Base-by-base conservation (phyloP, 108 stramenopile species). In the Nitzschia inconspicua region DNA sequence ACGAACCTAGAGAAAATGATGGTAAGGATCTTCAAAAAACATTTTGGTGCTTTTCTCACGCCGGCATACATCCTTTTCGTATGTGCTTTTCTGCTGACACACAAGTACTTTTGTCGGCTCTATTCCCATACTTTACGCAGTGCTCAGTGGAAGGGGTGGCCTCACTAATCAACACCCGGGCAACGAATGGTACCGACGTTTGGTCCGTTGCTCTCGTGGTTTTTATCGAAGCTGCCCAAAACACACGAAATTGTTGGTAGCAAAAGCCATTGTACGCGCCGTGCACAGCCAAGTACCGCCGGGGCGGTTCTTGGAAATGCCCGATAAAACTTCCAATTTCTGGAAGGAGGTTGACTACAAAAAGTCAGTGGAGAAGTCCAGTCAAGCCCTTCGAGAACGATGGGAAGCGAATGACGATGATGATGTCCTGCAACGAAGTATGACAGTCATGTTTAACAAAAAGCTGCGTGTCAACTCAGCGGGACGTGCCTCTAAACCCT, bases 301-400 rank as follows among this genome's bases (percentile, higher is more conserved):
- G 3, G 80, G 85, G 8, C 63, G 81, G n/a, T 86, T 83, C 49
- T 40, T 86, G 18, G 75, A 86, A 56, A 48, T 67, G 44, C 35
- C 43, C 27, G 61, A 70, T 42, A 49, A 52, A n/a, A 56, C 68
- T 20, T 41, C 53, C 4, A 60, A 52, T 10, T 31, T 40, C 9
- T 89, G 83, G 83, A 47, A 52, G 14, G 51, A 70, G 32, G 75
- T 89, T n/a, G 44, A 64, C 9, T 82, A 82, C 46, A 70, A 70
- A 43, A 65, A 72, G 44, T 64, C 83, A 2, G 65, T 77, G 16
- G 75, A 79, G 52, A 89, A 89, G 53, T 82, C 85, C 8, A 74
- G 75, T 2, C 88, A 89, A 65, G 83, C 84, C 6, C 56, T 89
- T 34, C 57, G 88, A 35, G 88, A 89, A n/a, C n/a, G n/a, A n/a